Evolutionary conservation across 176 grass and related monocot species (phyloP).

Genomic region (Aegilops bicornis): DNA sequence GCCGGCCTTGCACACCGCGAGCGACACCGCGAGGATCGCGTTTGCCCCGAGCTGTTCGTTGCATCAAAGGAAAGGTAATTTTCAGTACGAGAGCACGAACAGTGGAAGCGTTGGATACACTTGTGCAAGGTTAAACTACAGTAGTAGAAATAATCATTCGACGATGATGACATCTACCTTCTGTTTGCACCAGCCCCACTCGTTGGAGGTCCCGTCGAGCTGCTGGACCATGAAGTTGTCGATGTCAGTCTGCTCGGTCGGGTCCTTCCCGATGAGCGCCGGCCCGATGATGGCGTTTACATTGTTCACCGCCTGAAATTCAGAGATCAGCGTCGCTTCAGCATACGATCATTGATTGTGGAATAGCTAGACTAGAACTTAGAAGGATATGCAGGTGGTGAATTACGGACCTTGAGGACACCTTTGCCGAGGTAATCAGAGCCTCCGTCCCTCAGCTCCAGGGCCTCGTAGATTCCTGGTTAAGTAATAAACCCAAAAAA

Average conservation of each 20-base stretch:
- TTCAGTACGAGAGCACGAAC: background rate
- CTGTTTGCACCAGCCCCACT: constrained; percentile 97
- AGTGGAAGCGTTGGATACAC: background rate
- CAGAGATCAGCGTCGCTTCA: background rate
- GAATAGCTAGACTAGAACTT: no score
- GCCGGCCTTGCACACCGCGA: constrained; percentile 91
- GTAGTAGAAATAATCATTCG: no score
- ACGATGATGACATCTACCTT: constrained; percentile 35
- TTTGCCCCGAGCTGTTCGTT: constrained; percentile 72
- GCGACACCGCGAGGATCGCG: constrained; percentile 88
- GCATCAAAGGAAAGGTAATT: background rate
- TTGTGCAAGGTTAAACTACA: no score
- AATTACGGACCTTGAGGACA: constrained; percentile 60
- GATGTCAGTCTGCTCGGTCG: constrained; percentile 65
- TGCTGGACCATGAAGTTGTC: constrained; percentile 96
- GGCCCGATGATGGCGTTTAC: constrained; percentile 83
- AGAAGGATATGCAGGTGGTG: no score
- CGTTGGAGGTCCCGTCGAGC: constrained; percentile 90
- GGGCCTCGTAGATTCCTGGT: constrained; percentile 77
- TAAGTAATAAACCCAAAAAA: no score
- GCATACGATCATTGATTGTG: no score
- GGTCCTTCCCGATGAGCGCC: constrained; percentile 78
- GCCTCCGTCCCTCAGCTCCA: constrained; percentile 95
- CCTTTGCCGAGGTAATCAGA: constrained; percentile 97
- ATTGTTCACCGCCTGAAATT: constrained; percentile 73